These are phyloP conservation scores for Xylariaceae sp. DNA, from an alignment of 2,329 filamentous ascomycete species.

Conservation along the genomic window DNA sequence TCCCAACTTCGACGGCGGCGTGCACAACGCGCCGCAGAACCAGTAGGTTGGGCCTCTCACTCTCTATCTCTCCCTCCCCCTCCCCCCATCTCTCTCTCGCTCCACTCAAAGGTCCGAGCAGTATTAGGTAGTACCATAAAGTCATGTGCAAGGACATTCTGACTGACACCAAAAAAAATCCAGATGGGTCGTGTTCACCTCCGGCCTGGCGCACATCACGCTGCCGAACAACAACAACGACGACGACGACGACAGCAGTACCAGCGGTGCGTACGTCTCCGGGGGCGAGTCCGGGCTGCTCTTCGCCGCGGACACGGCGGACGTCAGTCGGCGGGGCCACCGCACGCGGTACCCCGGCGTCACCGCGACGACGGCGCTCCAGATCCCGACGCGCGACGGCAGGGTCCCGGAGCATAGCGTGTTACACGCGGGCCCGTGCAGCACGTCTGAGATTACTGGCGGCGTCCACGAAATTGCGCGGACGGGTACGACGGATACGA, in stretches of 20 bases:
- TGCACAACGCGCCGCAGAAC: conserved; percentile 32
- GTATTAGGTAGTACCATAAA: not conserved
- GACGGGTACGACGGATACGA: no score
- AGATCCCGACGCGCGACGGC: conserved; percentile 29
- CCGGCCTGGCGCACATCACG: conserved; percentile 33
- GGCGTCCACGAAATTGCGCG: conserved; percentile 10
- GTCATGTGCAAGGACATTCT: not conserved
- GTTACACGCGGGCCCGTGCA: conserved; percentile 32
- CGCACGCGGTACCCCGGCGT: conserved; percentile 31
- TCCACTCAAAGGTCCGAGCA: not conserved
- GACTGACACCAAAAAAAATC: not conserved
- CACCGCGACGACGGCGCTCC: conserved; percentile 28
- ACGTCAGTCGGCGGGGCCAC: conserved; percentile 33
- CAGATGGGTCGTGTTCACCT: conserved; percentile 29
- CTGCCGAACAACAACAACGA: conserved; percentile 27
- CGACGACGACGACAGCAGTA: no score
- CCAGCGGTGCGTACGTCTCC: conserved; percentile 26
- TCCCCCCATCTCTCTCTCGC: no score
- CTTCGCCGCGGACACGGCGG: conserved; percentile 33
- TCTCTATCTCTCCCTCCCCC: no score
- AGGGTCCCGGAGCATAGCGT: conserved; percentile 30
- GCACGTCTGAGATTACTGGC: conserved; percentile 11
- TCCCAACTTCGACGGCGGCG: conserved; percentile 28
- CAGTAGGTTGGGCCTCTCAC: conserved; percentile 27
- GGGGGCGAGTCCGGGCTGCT: conserved; percentile 33